Percentiles rank a stretch among this genome's conserved stretches.
Conservation (phyloP, 192 early-diverging fungal genomes). For the Umbelopsis ramanniana region DNA sequence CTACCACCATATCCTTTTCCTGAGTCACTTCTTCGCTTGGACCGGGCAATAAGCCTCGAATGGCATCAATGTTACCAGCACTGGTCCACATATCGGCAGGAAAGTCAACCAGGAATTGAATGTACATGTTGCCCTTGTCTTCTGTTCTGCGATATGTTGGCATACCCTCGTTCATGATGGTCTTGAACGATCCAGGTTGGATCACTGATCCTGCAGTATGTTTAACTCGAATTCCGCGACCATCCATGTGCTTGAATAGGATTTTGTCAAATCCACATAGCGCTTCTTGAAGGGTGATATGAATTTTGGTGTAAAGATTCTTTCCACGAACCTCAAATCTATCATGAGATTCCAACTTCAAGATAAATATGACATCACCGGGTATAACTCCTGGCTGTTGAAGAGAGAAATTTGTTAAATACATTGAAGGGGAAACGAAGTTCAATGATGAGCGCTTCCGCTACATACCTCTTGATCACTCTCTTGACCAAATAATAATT, state of each 20-base stretch:
- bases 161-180: conserved; percentile 88
- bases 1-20: neutral
- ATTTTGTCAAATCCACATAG: conserved; percentile 80
- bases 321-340: conserved; percentile 77
- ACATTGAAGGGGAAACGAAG: no score
- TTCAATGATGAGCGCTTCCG: no score
- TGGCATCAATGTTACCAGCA: conserved; percentile 57
- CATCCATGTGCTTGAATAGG: conserved; percentile 85
- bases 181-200: conserved; percentile 82
- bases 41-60: neutral
- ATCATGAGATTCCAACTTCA: conserved; percentile 72
- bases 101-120: conserved; percentile 92
- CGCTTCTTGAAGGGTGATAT: conserved; percentile 77
- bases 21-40: neutral
- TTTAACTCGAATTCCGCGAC: conserved; percentile 76
- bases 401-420: conserved; percentile 35
- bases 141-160: conserved; percentile 80
- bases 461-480: conserved; percentile 88
- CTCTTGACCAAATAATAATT: conserved; percentile 89
- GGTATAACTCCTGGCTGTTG: conserved; percentile 86
- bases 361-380: conserved; percentile 84
- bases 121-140: conserved; percentile 87
- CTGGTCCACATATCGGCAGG: conserved; percentile 77
- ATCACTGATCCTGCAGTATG: conserved; percentile 91
- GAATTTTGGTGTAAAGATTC: conserved; percentile 75